Percentiles rank a stretch among this genome's conserved stretches.
Evolutionary conservation across 2,329 filamentous ascomycete genomes (phyloP).

Genomic region (Cytospora paraplurivora): DNA sequence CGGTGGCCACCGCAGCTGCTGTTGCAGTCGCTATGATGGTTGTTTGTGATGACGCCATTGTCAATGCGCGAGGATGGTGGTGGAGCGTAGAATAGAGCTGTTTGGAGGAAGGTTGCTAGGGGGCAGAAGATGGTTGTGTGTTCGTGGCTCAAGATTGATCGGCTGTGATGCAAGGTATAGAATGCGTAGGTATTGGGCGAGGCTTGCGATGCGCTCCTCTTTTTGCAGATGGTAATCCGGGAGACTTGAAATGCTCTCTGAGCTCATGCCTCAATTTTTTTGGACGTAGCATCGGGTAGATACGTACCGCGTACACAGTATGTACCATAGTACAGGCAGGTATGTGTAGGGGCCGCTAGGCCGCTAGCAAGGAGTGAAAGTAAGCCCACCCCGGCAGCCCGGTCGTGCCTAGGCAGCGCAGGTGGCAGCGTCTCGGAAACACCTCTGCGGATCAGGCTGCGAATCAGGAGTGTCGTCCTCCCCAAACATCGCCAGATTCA

Average conservation of each 20-base stretch:
- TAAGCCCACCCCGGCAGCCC: slow-evolving; percentile 8
- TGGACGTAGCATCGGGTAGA: background rate
- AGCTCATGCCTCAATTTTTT: slow-evolving; percentile 3
- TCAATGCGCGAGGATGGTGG: slow-evolving; percentile 37
- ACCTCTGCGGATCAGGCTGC: slow-evolving; percentile 8
- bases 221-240: background rate
- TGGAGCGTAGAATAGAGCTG: background rate
- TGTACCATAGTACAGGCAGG: no score
- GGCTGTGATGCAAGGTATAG: background rate
- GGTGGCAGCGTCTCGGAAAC: slow-evolving; percentile 12
- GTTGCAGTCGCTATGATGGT: slow-evolving; percentile 62
- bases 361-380: background rate
- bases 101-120: background rate
- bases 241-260: background rate
- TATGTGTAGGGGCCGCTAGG: background rate
- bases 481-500: background rate
- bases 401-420: slow-evolving; percentile 5
- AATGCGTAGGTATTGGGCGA: background rate
- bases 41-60: slow-evolving; percentile 61
- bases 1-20: slow-evolving; percentile 62
- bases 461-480: background rate
- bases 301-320: background rate
- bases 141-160: background rate
- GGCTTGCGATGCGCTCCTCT: slow-evolving; percentile 4
- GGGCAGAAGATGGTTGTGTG: background rate